These are phyloP conservation scores for Ganoderma multipileum DNA, from an alignment of 1,284 basidiomycete genomes.

Conservation along the genomic window DNA sequence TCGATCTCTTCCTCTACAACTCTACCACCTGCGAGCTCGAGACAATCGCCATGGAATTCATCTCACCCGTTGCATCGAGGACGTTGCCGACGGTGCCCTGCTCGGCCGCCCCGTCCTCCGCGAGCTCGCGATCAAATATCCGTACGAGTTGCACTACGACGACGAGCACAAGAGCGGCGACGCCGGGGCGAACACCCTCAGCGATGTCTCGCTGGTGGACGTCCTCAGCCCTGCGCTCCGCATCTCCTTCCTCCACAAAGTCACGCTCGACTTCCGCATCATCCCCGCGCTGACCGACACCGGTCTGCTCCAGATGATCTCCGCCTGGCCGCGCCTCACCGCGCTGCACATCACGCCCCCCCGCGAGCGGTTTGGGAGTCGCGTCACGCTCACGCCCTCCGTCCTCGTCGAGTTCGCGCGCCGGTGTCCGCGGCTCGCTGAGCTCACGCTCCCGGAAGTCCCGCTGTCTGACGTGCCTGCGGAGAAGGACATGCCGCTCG, in stretches of 20 bases:
- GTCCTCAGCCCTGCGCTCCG: neutral
- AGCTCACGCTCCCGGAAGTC: constrained; percentile 8
- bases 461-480: neutral
- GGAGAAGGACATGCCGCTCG: neutral
- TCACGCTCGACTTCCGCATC: neutral
- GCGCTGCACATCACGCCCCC: constrained; percentile 4
- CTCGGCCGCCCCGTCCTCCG: neutral
- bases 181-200: neutral
- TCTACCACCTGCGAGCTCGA: neutral
- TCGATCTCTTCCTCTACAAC: neutral
- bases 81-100: neutral
- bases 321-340: constrained; percentile 11
- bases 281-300: neutral
- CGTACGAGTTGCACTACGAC: neutral
- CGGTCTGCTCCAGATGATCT: neutral
- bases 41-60: neutral
- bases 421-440: neutral
- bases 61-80: neutral
- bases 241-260: neutral
- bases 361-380: neutral
- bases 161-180: neutral
- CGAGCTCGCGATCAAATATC: neutral
- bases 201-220: neutral
- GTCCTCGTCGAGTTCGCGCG: neutral
- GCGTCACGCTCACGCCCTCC: neutral